phyloP scores from a whole-genome alignment of 345 rosid genomes.

The Euclidium syriacum region DNA sequence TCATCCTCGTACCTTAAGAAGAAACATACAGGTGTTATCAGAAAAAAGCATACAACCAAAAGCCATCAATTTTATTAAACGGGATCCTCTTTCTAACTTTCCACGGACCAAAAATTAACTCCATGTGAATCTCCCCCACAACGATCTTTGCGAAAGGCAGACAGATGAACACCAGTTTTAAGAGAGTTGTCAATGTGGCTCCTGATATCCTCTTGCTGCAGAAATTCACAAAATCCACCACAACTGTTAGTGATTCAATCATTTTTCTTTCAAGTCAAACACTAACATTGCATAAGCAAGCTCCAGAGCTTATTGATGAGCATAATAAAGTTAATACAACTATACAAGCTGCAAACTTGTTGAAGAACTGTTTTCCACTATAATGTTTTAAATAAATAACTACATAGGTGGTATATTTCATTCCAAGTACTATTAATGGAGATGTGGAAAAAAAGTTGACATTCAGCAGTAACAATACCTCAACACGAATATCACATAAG shows the following conservation, averaged over 20 bases:
- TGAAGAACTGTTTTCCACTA: conserved; percentile 1
- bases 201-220: conserved; percentile 96
- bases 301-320: conserved; percentile 9
- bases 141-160: conserved; percentile 87
- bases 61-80: not conserved
- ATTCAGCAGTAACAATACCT: conserved; percentile 48
- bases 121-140: conserved; percentile 96
- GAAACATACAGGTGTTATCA: conserved; percentile 23
- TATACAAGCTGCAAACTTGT: conserved; percentile 6
- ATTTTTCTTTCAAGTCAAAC: conserved; percentile 12
- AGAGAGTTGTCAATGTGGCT: conserved; percentile 85
- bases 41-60: conserved; percentile 5
- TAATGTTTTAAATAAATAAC: not conserved
- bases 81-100: not conserved
- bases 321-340: not conserved
- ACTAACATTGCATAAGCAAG: conserved; percentile 57
- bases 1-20: conserved; percentile 92
- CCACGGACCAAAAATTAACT: conserved; percentile 73
- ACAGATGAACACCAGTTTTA: conserved; percentile 76
- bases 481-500: conserved; percentile 94
- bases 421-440: not conserved
- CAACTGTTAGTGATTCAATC: not conserved
- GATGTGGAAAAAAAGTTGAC: not conserved
- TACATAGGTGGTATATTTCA: not conserved
- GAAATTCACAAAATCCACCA: conserved; percentile 17